Conservation (phyloP, 108 stramenopile species). For the Parietichytrium sp. region DNA sequence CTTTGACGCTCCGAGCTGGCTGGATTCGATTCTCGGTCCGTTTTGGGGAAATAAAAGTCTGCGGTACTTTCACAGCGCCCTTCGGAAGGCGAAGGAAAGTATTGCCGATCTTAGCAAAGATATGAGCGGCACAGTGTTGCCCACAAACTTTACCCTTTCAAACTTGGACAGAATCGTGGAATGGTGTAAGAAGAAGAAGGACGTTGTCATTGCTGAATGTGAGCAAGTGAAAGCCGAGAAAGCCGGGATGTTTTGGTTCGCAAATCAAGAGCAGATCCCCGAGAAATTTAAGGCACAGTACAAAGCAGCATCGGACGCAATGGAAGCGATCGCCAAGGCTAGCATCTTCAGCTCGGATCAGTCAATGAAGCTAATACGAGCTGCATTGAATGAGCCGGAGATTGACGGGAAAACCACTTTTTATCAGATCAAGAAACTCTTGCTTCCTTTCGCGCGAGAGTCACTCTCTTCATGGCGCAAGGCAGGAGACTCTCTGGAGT, state of each 20-base stretch:
- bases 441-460: background rate
- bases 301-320: background rate
- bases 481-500: background rate
- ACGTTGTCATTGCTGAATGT: too few relatives aligned
- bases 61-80: background rate
- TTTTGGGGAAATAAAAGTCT: conserved; percentile 3
- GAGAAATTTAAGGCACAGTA: background rate
- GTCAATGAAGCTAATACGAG: too few relatives aligned
- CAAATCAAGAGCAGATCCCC: background rate
- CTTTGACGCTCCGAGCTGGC: background rate
- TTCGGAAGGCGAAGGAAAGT: background rate
- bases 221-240: background rate
- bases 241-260: background rate
- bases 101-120: background rate
- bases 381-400: too few relatives aligned
- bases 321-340: background rate
- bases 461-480: background rate
- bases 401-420: background rate
- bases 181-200: conserved; percentile 1
- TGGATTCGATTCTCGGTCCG: background rate
- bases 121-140: background rate
- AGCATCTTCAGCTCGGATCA: conserved; percentile 4
- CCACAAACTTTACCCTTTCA: conserved; percentile 12
- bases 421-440: background rate
- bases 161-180: background rate